These are phyloP conservation scores for Penicillium lagena DNA, from an alignment of 495 filamentous ascomycete genomes.

Conservation along the genomic window DNA sequence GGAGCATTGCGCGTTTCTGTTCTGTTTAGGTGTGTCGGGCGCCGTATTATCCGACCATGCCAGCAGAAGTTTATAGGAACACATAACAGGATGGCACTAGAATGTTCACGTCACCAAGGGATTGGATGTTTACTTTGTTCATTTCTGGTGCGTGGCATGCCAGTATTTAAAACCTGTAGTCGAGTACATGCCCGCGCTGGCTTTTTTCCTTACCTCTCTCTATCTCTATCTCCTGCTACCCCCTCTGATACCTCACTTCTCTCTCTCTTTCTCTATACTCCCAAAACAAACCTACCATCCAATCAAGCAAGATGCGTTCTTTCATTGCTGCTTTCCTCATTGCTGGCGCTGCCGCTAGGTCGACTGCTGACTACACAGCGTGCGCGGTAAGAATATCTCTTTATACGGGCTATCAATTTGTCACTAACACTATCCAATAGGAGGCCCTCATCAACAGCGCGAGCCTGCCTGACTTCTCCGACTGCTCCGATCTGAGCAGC, in stretches of 20 bases:
- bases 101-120: slow-evolving; percentile 13
- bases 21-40: too few species aligned
- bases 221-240: too few species aligned
- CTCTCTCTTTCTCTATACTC: not conserved
- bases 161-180: slow-evolving; percentile 8
- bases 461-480: slow-evolving; percentile 1
- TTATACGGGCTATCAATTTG: not conserved
- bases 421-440: slow-evolving; percentile 2
- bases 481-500: slow-evolving; percentile 7
- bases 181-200: too few species aligned
- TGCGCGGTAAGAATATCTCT: slow-evolving; percentile 12
- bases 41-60: slow-evolving; percentile 1
- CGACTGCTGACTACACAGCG: not conserved
- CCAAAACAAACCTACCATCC: not conserved
- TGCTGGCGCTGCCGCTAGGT: slow-evolving; percentile 10
- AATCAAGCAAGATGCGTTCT: slow-evolving; percentile 13
- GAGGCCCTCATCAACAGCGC: slow-evolving; percentile 1
- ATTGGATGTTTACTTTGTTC: slow-evolving; percentile 1
- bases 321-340: slow-evolving; percentile 13
- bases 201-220: too few species aligned
- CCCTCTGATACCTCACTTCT: not conserved
- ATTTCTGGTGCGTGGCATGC: not conserved
- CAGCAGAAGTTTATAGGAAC: slow-evolving; percentile 9
- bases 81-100: not conserved
- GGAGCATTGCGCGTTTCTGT: not conserved